phyloP scores from a whole-genome alignment of 2,329 filamentous ascomycete genomes.

The Huntiella abstrusa region DNA sequence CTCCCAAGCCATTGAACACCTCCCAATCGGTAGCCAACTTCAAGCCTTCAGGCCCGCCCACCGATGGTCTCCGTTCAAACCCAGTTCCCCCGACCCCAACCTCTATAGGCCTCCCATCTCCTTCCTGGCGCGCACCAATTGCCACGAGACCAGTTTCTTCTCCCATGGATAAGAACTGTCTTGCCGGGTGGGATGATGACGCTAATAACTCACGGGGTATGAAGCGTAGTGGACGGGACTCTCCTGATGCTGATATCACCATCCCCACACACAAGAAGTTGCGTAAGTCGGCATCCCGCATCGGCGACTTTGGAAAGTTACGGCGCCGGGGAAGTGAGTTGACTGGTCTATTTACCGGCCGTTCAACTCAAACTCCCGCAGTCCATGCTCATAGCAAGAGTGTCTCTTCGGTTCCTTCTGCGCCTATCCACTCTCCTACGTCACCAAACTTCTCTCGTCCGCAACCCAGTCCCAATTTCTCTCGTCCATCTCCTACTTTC shows the following conservation, averaged over 20 bases:
- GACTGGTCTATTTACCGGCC: constrained; percentile 9
- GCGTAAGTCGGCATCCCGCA: constrained; percentile 29
- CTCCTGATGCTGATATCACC: constrained; percentile 17
- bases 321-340: constrained; percentile 15
- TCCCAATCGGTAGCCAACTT: constrained; percentile 9
- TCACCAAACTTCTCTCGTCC: constrained; percentile 11
- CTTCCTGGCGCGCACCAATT: constrained; percentile 9
- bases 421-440: constrained; percentile 1
- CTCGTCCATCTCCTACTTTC: constrained; percentile 1
- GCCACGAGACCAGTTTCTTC: constrained; percentile 13
- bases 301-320: constrained; percentile 23
- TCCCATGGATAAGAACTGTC: constrained; percentile 9
- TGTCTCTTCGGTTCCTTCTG: constrained; percentile 8
- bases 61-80: constrained; percentile 8
- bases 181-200: constrained; percentile 1
- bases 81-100: constrained; percentile 11
- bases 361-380: constrained; percentile 16
- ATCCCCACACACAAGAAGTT: constrained; percentile 27
- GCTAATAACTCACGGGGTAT: constrained; percentile 24
- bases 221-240: constrained; percentile 27
- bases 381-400: constrained; percentile 10
- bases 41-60: constrained; percentile 9
- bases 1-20: constrained; percentile 13
- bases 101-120: constrained; percentile 9
- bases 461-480: constrained; percentile 5